These are phyloP conservation scores for Leccinum broughii DNA, from an alignment of 768 basidiomycete genomes.

Conservation along the genomic window DNA sequence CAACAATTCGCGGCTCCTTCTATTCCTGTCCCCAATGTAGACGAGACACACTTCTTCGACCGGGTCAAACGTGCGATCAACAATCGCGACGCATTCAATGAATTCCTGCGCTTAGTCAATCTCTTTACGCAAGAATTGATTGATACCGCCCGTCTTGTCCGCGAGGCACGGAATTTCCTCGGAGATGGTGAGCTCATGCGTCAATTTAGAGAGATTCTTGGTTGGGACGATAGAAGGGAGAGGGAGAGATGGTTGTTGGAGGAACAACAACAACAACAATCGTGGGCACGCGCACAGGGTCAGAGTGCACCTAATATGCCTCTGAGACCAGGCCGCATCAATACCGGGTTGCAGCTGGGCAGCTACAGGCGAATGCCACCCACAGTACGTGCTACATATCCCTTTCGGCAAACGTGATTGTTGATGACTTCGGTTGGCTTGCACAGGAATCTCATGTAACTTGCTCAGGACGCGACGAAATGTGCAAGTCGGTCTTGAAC, in stretches of 20 bases:
- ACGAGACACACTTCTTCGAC: conserved; percentile 88
- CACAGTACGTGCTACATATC: conserved; percentile 51
- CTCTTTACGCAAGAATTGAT: conserved; percentile 94
- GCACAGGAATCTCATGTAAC: conserved; percentile 79
- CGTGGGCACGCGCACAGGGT: conserved; percentile 53
- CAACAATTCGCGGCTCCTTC: conserved; percentile 19
- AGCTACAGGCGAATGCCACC: conserved; percentile 87
- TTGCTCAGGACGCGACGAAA: conserved; percentile 94
- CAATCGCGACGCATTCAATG: conserved; percentile 80
- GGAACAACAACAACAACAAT: conserved; percentile 43
- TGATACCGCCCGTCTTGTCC: conserved; percentile 79
- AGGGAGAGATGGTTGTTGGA: conserved; percentile 52
- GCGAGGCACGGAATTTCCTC: conserved; percentile 75
- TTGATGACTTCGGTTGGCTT: conserved; percentile 1
- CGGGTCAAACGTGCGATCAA: conserved; percentile 76
- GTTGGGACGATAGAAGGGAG: conserved; percentile 79
- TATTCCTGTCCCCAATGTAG: conserved; percentile 29
- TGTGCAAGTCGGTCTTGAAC: conserved; percentile 95
- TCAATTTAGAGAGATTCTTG: conserved; percentile 83
- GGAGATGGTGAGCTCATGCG: conserved; percentile 77
- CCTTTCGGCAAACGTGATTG: background rate
- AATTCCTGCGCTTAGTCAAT: conserved; percentile 94
- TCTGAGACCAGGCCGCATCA: conserved; percentile 56
- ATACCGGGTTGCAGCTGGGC: conserved; percentile 73
- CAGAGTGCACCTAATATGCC: conserved; percentile 37